Evolutionary conservation across 108 stramenopile genomes (phyloP).

Genomic region (Tribonema minus): DNA sequence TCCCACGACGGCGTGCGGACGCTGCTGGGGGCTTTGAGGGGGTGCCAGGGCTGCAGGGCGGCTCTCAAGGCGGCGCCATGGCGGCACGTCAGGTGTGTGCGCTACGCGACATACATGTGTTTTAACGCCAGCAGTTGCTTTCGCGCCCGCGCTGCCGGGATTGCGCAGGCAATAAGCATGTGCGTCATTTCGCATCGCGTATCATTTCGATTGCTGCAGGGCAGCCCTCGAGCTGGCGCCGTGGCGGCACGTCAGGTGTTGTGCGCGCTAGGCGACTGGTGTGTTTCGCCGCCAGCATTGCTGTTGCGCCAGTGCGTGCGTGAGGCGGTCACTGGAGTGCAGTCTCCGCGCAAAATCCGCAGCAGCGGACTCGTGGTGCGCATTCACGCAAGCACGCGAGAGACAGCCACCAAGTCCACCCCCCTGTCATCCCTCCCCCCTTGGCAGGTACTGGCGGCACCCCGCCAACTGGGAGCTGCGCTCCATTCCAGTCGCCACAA

Average conservation of each 20-base stretch:
- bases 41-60: background rate
- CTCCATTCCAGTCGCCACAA: background rate
- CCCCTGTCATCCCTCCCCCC: background rate
- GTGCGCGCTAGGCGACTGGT: background rate
- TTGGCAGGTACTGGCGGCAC: background rate
- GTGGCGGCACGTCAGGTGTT: background rate
- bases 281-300: background rate
- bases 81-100: too few relatives aligned
- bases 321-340: background rate
- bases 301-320: background rate
- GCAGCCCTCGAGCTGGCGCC: background rate
- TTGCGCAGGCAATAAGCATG: too few relatives aligned
- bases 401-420: background rate
- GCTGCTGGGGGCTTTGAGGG: background rate
- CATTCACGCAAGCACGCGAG: too few relatives aligned
- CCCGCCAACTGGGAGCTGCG: background rate
- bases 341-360: background rate
- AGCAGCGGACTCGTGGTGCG: too few relatives aligned
- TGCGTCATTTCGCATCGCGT: too few relatives aligned
- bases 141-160: too few relatives aligned
- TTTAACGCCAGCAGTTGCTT: too few relatives aligned
- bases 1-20: background rate
- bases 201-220: too few relatives aligned
- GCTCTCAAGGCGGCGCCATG: background rate
- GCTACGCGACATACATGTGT: too few relatives aligned